Evolutionary conservation across 495 filamentous ascomycete genomes (phyloP).

Genomic region (Trichoderma gamsii): DNA sequence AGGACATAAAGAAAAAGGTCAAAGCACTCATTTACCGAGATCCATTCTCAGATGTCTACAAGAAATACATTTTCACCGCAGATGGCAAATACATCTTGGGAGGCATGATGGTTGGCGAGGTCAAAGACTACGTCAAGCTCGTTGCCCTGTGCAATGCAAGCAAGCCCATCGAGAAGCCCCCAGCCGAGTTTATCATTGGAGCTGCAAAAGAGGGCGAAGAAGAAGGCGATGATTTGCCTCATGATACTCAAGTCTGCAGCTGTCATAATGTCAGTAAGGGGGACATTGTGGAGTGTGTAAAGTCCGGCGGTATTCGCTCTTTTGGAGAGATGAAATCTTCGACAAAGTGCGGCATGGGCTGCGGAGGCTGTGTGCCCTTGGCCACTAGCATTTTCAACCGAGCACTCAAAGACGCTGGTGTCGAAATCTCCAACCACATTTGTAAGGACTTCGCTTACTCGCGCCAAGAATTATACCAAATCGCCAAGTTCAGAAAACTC

Average conservation of each 20-base stretch:
- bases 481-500: constrained; percentile 76
- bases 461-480: constrained; percentile 84
- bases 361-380: constrained; percentile 89
- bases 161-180: constrained; percentile 75
- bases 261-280: constrained; percentile 96
- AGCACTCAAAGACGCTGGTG: constrained; percentile 83
- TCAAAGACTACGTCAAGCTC: constrained; percentile 86
- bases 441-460: constrained; percentile 86
- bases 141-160: constrained; percentile 91
- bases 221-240: constrained; percentile 51
- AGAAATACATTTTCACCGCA: constrained; percentile 89
- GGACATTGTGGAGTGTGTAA: constrained; percentile 67
- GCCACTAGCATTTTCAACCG: constrained; percentile 91
- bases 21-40: constrained; percentile 91
- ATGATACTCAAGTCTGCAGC: constrained; percentile 88
- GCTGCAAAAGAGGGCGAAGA: constrained; percentile 68
- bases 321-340: constrained; percentile 86
- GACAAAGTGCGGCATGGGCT: constrained; percentile 92
- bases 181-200: constrained; percentile 85
- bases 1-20: constrained; percentile 35
- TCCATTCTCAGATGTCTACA: constrained; percentile 90
- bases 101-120: constrained; percentile 98
- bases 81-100: constrained; percentile 92
- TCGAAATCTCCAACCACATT: constrained; percentile 82
- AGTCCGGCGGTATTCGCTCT: constrained; percentile 77